These are phyloP conservation scores for Aspergillus sojae DNA, from an alignment of 2,329 filamentous ascomycete species.

Conservation along the genomic window DNA sequence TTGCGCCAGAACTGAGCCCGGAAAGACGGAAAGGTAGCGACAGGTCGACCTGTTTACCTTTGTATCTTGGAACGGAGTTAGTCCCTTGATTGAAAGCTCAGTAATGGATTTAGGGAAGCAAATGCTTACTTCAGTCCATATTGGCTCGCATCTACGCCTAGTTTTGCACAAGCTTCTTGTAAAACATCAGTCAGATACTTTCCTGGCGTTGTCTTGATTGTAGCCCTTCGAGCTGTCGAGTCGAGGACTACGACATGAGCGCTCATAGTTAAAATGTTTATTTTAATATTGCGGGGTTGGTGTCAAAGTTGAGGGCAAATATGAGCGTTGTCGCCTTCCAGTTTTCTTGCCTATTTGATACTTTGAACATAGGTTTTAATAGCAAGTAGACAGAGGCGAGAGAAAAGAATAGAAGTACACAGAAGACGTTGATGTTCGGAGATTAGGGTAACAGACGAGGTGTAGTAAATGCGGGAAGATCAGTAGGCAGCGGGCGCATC, in stretches of 20 bases:
- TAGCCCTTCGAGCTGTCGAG: slow-evolving; percentile 73
- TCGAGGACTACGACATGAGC: slow-evolving; percentile 88
- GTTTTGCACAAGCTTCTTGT: slow-evolving; percentile 82
- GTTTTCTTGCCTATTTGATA: background rate
- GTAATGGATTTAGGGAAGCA: background rate
- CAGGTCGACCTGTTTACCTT: slow-evolving; percentile 83
- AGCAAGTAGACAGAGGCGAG: background rate
- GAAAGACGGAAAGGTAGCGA: slow-evolving; percentile 82
- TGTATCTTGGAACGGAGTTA: slow-evolving; percentile 59
- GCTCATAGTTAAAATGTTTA: slow-evolving; percentile 62
- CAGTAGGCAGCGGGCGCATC: slow-evolving; percentile 30
- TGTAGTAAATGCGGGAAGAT: slow-evolving; percentile 14
- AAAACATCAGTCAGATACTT: slow-evolving; percentile 84
- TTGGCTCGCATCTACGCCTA: slow-evolving; percentile 71
- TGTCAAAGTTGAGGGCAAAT: background rate
- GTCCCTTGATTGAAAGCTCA: background rate
- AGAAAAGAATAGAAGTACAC: slow-evolving; percentile 13
- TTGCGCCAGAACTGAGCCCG: slow-evolving; percentile 80
- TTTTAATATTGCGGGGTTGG: slow-evolving; percentile 24
- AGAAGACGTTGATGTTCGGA: slow-evolving; percentile 7
- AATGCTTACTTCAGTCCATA: slow-evolving; percentile 76
- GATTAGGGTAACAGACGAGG: slow-evolving; percentile 5
- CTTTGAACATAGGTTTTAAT: background rate
- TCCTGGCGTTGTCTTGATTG: slow-evolving; percentile 78
- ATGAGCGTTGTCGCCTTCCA: background rate